Base-by-base conservation (phyloP, 352 stramenopile species). In the Phytophthora pluvialis region DNA sequence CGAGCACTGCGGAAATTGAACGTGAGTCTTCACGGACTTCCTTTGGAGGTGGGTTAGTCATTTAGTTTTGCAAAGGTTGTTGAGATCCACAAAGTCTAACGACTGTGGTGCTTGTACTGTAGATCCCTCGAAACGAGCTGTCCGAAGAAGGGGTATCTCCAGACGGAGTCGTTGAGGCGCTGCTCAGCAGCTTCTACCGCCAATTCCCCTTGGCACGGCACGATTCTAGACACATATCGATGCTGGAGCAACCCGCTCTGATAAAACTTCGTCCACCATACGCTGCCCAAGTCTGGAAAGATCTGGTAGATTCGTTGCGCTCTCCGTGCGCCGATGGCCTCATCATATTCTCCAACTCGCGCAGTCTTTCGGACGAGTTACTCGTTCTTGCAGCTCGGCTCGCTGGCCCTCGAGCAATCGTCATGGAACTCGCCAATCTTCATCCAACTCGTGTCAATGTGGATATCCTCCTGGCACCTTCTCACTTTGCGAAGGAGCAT, bases 371-470 rank as follows among this genome's bases (percentile, higher is more conserved):
- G 1, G 78, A 88, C 42, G 31, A 73, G 29, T 12, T 80, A 5
- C 51, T 86, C 1, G 59, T 85, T 11, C 52, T 72, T 29, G 72
- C 64, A 10, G 70, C 78, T 33, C 67, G 75, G 5, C 25, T 83
- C 7, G 70, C 73, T 21, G 75, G 77, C 13, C 67, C 72, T 2
- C 65, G 64, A 5, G 69, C 78, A 1, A 58, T 85, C 5, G 51
- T 86, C 3, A 81, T 86, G 68, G 81, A 90, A 52, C 65, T 90
- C 4, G 60, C 81, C 2, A 90, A 87, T 49, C 45, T 90, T 1
- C 43, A 72, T 8, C 78, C 81, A 1, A 64, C 67, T 16, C 33
- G 32, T 16, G 32, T 87, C 5, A 36, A 72, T 0, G 72, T 87
- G 16, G 81, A 90, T 28, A 60, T 74, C 11, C 59, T 90, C 12